phyloP scores from a whole-genome alignment of 495 filamentous ascomycete genomes.

The Lophium mytilinum region DNA sequence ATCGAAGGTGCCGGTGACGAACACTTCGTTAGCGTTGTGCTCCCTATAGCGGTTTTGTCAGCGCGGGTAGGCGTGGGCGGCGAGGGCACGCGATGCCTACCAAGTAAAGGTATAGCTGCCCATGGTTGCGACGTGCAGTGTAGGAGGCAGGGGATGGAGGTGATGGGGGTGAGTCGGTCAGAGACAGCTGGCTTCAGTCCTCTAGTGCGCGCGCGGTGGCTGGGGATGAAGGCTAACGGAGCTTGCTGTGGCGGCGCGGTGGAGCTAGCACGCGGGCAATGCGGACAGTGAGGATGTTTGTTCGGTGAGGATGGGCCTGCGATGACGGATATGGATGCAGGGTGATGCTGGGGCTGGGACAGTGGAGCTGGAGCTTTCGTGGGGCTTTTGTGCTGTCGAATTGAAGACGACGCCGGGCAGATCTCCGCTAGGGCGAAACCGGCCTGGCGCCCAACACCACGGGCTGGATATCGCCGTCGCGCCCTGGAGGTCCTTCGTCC shows the following conservation, averaged over 20 bases:
- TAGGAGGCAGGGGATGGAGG: neutral
- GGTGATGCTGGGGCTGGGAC: neutral
- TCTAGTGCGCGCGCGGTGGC: neutral
- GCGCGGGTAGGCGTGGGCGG: neutral
- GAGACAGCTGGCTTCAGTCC: too few species aligned
- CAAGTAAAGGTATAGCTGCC: conserved; percentile 32
- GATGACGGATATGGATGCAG: neutral
- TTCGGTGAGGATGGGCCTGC: neutral
- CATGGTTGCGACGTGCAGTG: conserved; percentile 9
- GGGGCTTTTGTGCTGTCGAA: too few species aligned
- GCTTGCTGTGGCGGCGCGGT: neutral
- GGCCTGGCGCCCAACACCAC: too few species aligned
- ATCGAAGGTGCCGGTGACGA: conserved; percentile 93
- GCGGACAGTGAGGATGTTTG: neutral
- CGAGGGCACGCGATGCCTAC: conserved; percentile 16
- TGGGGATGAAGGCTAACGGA: neutral
- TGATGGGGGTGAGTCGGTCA: neutral
- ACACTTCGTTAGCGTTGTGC: conserved; percentile 72
- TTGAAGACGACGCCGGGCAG: too few species aligned
- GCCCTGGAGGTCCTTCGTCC: too few species aligned
- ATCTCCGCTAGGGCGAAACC: too few species aligned
- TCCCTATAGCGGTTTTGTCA: conserved; percentile 39
- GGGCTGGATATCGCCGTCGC: too few species aligned
- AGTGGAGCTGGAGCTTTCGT: too few species aligned
- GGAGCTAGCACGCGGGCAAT: neutral